Evolutionary conservation across 2,329 filamentous ascomycete genomes (phyloP), one percentile per base, ranked within the genome.

Genomic region (Talaromyces sp.): DNA sequence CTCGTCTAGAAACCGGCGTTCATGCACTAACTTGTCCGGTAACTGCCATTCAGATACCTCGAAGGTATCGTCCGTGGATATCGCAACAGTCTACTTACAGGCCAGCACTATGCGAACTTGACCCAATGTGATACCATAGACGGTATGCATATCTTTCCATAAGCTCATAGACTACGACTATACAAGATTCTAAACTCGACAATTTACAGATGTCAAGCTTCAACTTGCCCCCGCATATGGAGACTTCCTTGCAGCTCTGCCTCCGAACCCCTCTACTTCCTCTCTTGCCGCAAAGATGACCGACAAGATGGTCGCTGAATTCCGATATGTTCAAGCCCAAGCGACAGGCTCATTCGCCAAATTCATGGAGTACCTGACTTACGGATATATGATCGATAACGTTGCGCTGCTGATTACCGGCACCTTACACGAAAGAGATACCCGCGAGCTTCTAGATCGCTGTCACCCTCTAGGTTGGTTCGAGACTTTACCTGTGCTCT

Each of bases 331-430:
- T 46, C 90, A 95, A 66, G 91, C 92, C 62, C 96, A 99, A 71
- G 89, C 93, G 28, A 90, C 90, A 2, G 94, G 94, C 15, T 90
- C 91, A 1, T 85, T 97, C 37, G 88, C 92, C 62, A 91, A 90
- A 72, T 99, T 99, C 75, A 91, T 99, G 84, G 91, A 97, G 75
- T 99, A 96, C 76, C 81, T 99, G 61, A 99, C 94, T 1, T 99
- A 99, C 74, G 93, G 92, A 62, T 99, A 99, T 81, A 99, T 99
- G 94, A 99, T 99, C 76, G 94, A 99, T 78, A 99, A 99, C 69
- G 91, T 99, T 55, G 94, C 95, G 39, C 87, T 99, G 40, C 85
- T 99, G 69, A 99, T 99, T 75, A 99, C 94, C 21, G 94, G 94
- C 62, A 99, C 94, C 11, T 84, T 99, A 31, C 94, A 99, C 77